Percentiles rank a stretch among this genome's conserved stretches.
Evolutionary conservation across 2,329 filamentous ascomycete species (phyloP).

Genomic region (Verticillium longisporum): DNA sequence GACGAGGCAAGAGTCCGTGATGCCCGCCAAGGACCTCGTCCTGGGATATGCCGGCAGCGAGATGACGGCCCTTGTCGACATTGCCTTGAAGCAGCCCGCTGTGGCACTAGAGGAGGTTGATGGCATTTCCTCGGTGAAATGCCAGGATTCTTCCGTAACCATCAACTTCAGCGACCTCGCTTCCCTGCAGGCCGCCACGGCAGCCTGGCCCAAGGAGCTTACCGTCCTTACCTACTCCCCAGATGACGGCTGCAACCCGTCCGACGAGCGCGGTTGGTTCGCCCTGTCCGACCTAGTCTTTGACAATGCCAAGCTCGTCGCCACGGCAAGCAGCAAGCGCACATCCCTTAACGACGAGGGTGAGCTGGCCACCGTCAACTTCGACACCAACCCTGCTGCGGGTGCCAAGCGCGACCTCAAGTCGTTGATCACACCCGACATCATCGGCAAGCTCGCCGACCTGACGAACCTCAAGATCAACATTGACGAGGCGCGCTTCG

Average conservation of each 20-base stretch:
- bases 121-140: neutral
- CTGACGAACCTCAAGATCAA: constrained; percentile 21
- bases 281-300: constrained; percentile 3
- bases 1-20: neutral
- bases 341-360: constrained; percentile 6
- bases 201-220: constrained; percentile 18
- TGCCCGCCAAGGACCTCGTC: neutral
- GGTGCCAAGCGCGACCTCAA: constrained; percentile 6
- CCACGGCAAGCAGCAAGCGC: constrained; percentile 4
- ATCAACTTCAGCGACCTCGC: constrained; percentile 35
- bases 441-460: constrained; percentile 6
- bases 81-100: constrained; percentile 3
- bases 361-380: constrained; percentile 9
- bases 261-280: constrained; percentile 2
- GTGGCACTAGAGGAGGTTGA: constrained; percentile 3
- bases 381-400: constrained; percentile 8
- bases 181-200: constrained; percentile 24
- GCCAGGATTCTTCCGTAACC: constrained; percentile 19
- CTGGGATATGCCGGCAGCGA: neutral
- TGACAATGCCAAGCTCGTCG: constrained; percentile 5
- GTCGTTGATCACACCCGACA: constrained; percentile 4
- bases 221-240: constrained; percentile 1
- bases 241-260: constrained; percentile 1
- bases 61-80: constrained; percentile 1
- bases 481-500: constrained; percentile 23